Evolutionary conservation across 2,329 filamentous ascomycete genomes (phyloP).

Genomic region (Clonostachys byssicola): DNA sequence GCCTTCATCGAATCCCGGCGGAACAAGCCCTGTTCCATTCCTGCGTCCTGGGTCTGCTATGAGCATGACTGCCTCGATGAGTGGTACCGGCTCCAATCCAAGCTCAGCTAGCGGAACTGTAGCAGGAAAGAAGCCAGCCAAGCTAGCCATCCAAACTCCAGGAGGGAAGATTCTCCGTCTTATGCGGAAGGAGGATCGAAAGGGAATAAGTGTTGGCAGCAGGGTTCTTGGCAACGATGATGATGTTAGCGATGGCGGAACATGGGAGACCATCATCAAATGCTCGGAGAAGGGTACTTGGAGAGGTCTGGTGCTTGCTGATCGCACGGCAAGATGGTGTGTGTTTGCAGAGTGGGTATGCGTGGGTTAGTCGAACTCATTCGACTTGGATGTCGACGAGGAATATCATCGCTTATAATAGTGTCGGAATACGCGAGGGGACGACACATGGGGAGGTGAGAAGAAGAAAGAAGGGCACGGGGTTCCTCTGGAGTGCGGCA

Average conservation of each 20-base stretch:
- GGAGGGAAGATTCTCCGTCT: slow-evolving; percentile 90
- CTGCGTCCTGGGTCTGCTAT: slow-evolving; percentile 57
- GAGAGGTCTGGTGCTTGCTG: slow-evolving; percentile 77
- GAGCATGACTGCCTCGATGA: slow-evolving; percentile 53
- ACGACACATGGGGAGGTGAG: too few relatives aligned
- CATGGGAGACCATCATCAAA: slow-evolving; percentile 90
- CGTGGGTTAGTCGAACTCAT: slow-evolving; percentile 10
- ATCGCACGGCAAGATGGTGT: slow-evolving; percentile 82
- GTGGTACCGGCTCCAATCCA: slow-evolving; percentile 52
- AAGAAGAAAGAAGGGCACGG: background rate
- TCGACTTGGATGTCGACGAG: too few relatives aligned
- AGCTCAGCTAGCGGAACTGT: slow-evolving; percentile 48
- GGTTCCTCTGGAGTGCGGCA: too few relatives aligned
- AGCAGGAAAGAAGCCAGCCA: slow-evolving; percentile 78
- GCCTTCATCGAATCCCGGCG: slow-evolving; percentile 41
- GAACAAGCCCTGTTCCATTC: slow-evolving; percentile 56
- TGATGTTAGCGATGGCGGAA: slow-evolving; percentile 63
- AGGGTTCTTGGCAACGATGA: slow-evolving; percentile 41
- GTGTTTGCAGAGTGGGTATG: slow-evolving; percentile 89
- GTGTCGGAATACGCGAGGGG: too few relatives aligned
- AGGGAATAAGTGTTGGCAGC: slow-evolving; percentile 42
- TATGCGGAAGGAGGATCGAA: slow-evolving; percentile 73
- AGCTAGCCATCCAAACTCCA: slow-evolving; percentile 90
- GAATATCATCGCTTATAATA: too few relatives aligned
- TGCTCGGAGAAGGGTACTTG: slow-evolving; percentile 78